Percentiles rank a stretch among this genome's conserved stretches.
phyloP scores from a whole-genome alignment of 352 stramenopile species.

The Globisporangium abappressorium region DNA sequence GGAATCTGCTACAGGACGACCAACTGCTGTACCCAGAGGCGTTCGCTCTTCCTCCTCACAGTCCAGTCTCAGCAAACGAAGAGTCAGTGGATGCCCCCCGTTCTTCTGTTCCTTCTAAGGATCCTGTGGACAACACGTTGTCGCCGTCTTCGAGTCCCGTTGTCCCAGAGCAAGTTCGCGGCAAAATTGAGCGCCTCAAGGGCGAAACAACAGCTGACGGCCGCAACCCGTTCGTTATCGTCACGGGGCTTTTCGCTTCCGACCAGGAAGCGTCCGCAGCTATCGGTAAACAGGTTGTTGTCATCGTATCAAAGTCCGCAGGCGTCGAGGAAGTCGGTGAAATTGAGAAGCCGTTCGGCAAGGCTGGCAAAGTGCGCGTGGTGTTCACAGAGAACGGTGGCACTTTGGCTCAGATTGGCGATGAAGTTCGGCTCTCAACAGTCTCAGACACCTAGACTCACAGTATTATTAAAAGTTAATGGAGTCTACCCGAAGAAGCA shows the following conservation, averaged over 20 bases:
- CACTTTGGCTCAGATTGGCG: slow-evolving; percentile 44
- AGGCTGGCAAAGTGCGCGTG: slow-evolving; percentile 72
- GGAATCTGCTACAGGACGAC: slow-evolving; percentile 41
- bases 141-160: background rate
- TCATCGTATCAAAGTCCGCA: slow-evolving; percentile 26
- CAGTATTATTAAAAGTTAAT: background rate
- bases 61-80: background rate
- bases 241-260: slow-evolving; percentile 49
- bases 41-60: slow-evolving; percentile 13
- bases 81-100: no score
- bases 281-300: slow-evolving; percentile 14
- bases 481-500: slow-evolving; percentile 40
- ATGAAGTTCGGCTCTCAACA: slow-evolving; percentile 26
- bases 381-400: slow-evolving; percentile 39
- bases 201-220: slow-evolving; percentile 59
- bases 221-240: slow-evolving; percentile 64
- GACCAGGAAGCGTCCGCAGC: slow-evolving; percentile 40
- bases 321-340: slow-evolving; percentile 28
- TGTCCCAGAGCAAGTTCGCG: slow-evolving; percentile 6
- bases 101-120: background rate
- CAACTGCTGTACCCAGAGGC: slow-evolving; percentile 45
- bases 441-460: background rate
- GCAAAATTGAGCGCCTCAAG: slow-evolving; percentile 62
- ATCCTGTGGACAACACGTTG: background rate
- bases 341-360: slow-evolving; percentile 76